Conservation (phyloP, 306 rosid species). For the Castanea crenata region DNA sequence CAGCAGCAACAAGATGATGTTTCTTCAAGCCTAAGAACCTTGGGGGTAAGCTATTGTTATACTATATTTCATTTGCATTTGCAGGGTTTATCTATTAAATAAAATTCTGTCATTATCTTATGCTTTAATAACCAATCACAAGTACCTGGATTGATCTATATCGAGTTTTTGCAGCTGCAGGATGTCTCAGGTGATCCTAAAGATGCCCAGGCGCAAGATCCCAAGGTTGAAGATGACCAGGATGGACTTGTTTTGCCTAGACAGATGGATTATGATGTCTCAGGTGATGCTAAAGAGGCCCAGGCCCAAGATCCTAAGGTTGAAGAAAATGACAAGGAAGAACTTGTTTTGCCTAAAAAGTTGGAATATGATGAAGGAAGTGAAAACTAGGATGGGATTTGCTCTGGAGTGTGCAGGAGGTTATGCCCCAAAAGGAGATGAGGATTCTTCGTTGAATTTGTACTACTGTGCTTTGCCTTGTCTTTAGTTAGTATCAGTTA, state of each 20-base stretch:
- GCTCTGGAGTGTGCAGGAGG: conserved; percentile 16
- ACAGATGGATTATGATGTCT: background rate
- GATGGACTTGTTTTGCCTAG: background rate
- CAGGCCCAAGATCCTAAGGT: conserved; percentile 27
- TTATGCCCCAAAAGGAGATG: conserved; percentile 20
- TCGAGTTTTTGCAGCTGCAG: conserved; percentile 54
- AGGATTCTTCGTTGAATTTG: conserved; percentile 14
- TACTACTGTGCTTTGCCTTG: conserved; percentile 26
- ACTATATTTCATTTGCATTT: conserved; percentile 6
- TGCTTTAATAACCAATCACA: background rate
- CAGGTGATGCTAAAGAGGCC: conserved; percentile 1
- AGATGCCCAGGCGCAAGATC: conserved; percentile 24
- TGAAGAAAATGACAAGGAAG: conserved; percentile 44
- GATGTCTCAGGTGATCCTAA: conserved; percentile 47
- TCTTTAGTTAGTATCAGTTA: conserved; percentile 20
- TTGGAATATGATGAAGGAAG: conserved; percentile 35
- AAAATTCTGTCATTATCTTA: background rate
- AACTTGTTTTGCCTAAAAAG: conserved; percentile 33
- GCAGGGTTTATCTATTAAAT: background rate
- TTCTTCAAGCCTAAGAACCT: conserved; percentile 64
- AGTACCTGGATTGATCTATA: conserved; percentile 2
- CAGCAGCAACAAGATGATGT: conserved; percentile 98
- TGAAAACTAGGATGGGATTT: conserved; percentile 30
- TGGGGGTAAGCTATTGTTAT: conserved; percentile 55
- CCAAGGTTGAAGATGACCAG: conserved; percentile 10